Percentiles rank a stretch among this genome's conserved stretches.
Evolutionary conservation across 169 alveolate genomes (phyloP).

Genomic region (Plasmodium malariae): DNA sequence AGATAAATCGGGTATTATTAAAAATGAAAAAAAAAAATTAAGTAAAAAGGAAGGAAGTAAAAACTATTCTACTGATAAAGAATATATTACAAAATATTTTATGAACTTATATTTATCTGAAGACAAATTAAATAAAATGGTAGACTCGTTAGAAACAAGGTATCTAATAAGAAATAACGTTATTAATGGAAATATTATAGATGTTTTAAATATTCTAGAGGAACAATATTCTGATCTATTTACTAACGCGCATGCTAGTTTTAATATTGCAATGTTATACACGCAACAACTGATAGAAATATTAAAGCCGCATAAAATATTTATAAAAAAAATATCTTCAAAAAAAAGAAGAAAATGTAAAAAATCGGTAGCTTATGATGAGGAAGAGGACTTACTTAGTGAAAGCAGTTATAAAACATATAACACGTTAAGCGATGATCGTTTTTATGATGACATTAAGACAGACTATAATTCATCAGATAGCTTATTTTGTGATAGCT

Average conservation of each 20-base stretch:
- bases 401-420: slow-evolving; percentile 50
- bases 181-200: slow-evolving; percentile 58
- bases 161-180: slow-evolving; percentile 48
- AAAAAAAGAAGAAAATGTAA: slow-evolving; percentile 30
- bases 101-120: slow-evolving; percentile 54
- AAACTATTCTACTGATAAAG: slow-evolving; percentile 36
- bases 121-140: slow-evolving; percentile 58
- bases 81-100: slow-evolving; percentile 61
- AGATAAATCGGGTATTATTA: slow-evolving; percentile 31
- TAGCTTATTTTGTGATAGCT: slow-evolving; percentile 67
- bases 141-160: slow-evolving; percentile 47
- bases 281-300: slow-evolving; percentile 76
- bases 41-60: slow-evolving; percentile 36
- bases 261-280: slow-evolving; percentile 63
- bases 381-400: slow-evolving; percentile 20
- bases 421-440: slow-evolving; percentile 68
- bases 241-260: slow-evolving; percentile 39
- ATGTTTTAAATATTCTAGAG: slow-evolving; percentile 65
- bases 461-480: slow-evolving; percentile 63
- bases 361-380: slow-evolving; percentile 3
- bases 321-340: slow-evolving; percentile 34
- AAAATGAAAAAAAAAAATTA: slow-evolving; percentile 58
- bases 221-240: slow-evolving; percentile 48
- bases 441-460: slow-evolving; percentile 53
- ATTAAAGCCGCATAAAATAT: slow-evolving; percentile 48